These are phyloP conservation scores for Tubosaeta sp. DNA, from an alignment of 768 basidiomycete genomes.

Conservation along the genomic window DNA sequence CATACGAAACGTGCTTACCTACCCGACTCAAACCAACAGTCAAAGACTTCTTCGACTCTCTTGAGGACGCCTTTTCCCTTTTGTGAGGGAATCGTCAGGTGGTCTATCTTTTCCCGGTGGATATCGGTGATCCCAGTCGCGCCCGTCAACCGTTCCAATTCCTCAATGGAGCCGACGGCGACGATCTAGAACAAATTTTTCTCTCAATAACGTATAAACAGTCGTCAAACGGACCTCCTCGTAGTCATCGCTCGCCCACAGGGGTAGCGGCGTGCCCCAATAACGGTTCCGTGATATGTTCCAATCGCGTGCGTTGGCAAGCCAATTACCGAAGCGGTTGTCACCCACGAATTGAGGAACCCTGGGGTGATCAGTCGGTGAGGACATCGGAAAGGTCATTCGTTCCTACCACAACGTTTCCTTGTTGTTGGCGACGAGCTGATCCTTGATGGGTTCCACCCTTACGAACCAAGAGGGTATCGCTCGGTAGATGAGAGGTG, in stretches of 20 bases:
- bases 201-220: neutral
- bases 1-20: slow-evolving; percentile 48
- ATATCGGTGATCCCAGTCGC: slow-evolving; percentile 81
- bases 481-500: slow-evolving; percentile 93
- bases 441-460: slow-evolving; percentile 78
- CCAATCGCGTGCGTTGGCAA: slow-evolving; percentile 98
- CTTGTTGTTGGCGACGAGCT: slow-evolving; percentile 87
- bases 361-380: slow-evolving; percentile 40
- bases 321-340: slow-evolving; percentile 93
- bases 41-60: slow-evolving; percentile 97
- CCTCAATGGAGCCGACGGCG: slow-evolving; percentile 80
- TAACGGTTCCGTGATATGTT: slow-evolving; percentile 98
- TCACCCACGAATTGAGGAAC: slow-evolving; percentile 91
- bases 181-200: slow-evolving; percentile 52
- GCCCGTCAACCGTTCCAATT: slow-evolving; percentile 85
- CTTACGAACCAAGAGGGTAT: slow-evolving; percentile 96
- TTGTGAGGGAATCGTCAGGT: slow-evolving; percentile 92
- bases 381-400: neutral
- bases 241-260: slow-evolving; percentile 93
- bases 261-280: slow-evolving; percentile 96
- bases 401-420: slow-evolving; percentile 74
- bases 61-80: slow-evolving; percentile 81
- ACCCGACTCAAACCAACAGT: slow-evolving; percentile 99
- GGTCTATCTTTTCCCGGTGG: slow-evolving; percentile 92
- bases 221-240: slow-evolving; percentile 54